Evolutionary conservation across 768 basidiomycete genomes (phyloP).

Genomic region (Naematelia encephala): DNA sequence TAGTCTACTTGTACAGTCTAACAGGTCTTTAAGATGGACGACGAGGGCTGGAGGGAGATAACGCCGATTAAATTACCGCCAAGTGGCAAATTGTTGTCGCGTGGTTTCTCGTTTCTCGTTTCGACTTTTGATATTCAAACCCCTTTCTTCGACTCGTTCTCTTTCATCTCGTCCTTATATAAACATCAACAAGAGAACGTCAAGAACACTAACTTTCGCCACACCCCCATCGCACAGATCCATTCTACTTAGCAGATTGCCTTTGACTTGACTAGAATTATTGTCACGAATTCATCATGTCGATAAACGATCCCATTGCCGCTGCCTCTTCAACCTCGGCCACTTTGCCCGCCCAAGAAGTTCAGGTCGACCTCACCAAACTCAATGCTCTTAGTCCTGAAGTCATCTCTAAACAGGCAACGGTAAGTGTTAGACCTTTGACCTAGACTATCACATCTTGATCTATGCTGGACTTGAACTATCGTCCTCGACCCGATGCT

Average conservation of each 20-base stretch:
- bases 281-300: slow-evolving; percentile 15
- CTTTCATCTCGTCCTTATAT: slow-evolving; percentile 7
- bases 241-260: background rate
- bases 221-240: background rate
- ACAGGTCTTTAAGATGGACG: too few relatives aligned
- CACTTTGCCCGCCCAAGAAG: slow-evolving; percentile 29
- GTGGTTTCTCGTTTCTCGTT: background rate
- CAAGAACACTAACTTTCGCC: too few relatives aligned
- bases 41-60: background rate
- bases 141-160: background rate
- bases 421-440: slow-evolving; percentile 50
- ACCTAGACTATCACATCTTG: too few relatives aligned
- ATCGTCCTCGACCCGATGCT: background rate
- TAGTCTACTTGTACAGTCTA: too few relatives aligned
- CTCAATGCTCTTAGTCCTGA: slow-evolving; percentile 67
- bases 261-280: too few relatives aligned
- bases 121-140: background rate
- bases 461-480: too few relatives aligned
- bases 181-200: background rate
- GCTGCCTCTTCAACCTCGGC: slow-evolving; percentile 24
- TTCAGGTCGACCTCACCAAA: slow-evolving; percentile 75
- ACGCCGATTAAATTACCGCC: slow-evolving; percentile 7
- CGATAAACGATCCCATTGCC: slow-evolving; percentile 38
- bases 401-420: slow-evolving; percentile 67
- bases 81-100: background rate